Evolutionary conservation across 2,329 filamentous ascomycete genomes (phyloP).

Genomic region (Lojkania enalia): DNA sequence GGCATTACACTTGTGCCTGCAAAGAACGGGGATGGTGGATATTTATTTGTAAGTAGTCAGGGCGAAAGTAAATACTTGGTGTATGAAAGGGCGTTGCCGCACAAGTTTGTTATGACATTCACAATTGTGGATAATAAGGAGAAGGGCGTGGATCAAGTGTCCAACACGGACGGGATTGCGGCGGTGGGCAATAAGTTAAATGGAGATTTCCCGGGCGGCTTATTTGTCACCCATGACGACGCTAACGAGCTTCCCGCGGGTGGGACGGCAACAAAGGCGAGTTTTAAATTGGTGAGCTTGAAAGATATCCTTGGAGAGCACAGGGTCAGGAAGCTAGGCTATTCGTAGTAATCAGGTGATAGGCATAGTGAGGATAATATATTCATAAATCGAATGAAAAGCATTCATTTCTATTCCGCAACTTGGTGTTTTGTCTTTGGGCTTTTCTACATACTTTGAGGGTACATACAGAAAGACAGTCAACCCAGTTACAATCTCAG

Average conservation of each 20-base stretch:
- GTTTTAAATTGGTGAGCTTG: conserved; percentile 53
- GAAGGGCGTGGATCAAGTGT: conserved; percentile 54
- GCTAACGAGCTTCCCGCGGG: conserved; percentile 55
- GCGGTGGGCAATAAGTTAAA: conserved; percentile 53
- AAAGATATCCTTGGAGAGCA: conserved; percentile 31
- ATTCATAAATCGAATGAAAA: no score
- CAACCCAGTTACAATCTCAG: no score
- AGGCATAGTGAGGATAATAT: no score
- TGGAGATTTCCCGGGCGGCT: conserved; percentile 40
- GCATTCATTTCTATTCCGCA: no score
- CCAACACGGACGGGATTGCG: conserved; percentile 58
- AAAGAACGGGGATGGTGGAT: conserved; percentile 49
- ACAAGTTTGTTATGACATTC: conserved; percentile 56
- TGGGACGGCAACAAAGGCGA: conserved; percentile 52
- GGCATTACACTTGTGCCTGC: conserved; percentile 58
- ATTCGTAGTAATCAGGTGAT: no score
- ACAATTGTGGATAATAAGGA: conserved; percentile 50
- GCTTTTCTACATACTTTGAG: no score
- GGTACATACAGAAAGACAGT: no score
- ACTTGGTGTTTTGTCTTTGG: no score
- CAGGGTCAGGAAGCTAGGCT: conserved; percentile 23
- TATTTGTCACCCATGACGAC: conserved; percentile 59
- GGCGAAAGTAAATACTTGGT: conserved; percentile 59
- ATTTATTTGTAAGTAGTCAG: conserved; percentile 57
- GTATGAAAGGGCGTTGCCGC: conserved; percentile 54